Conservation (phyloP, 1,284 basidiomycete species). For the Boletus putidus region DNA sequence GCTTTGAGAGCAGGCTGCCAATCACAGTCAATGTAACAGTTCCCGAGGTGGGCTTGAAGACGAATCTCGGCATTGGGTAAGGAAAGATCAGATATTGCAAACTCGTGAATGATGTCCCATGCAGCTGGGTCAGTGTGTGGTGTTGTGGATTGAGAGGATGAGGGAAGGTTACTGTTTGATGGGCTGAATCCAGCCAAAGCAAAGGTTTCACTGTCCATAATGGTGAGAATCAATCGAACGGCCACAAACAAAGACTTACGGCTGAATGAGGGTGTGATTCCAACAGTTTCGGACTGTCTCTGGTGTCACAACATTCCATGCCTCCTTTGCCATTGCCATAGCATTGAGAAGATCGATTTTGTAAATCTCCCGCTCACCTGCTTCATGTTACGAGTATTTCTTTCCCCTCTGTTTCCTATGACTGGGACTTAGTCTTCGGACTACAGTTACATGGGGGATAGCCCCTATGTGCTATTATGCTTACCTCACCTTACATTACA, state of each 20-base stretch:
- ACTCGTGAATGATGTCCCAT: not conserved
- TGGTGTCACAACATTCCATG: not conserved
- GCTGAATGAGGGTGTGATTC: not conserved
- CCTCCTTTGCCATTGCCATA: not conserved
- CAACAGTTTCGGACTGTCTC: not conserved
- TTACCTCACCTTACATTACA: too few relatives aligned
- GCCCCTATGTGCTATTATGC: too few relatives aligned
- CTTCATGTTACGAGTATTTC: too few relatives aligned
- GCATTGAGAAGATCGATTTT: not conserved
- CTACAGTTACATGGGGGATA: too few relatives aligned
- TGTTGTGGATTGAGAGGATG: not conserved
- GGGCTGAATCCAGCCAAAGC: too few relatives aligned
- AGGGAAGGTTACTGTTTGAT: not conserved
- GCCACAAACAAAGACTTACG: not conserved
- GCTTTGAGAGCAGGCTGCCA: too few relatives aligned
- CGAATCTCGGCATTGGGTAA: not conserved
- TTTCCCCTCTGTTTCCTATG: too few relatives aligned
- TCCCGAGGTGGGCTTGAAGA: not conserved
- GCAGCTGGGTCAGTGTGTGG: not conserved
- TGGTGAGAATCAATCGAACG: too few relatives aligned
- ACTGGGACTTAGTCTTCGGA: too few relatives aligned
- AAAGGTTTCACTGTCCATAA: too few relatives aligned
- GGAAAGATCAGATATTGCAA: not conserved
- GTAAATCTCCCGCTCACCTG: not conserved
- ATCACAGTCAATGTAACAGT: not conserved